A percentile compares a stretch with the other conserved stretches of the same genome.
Evolutionary conservation across 1,284 basidiomycete genomes (phyloP).

Genomic region (Austropuccinia psidii): DNA sequence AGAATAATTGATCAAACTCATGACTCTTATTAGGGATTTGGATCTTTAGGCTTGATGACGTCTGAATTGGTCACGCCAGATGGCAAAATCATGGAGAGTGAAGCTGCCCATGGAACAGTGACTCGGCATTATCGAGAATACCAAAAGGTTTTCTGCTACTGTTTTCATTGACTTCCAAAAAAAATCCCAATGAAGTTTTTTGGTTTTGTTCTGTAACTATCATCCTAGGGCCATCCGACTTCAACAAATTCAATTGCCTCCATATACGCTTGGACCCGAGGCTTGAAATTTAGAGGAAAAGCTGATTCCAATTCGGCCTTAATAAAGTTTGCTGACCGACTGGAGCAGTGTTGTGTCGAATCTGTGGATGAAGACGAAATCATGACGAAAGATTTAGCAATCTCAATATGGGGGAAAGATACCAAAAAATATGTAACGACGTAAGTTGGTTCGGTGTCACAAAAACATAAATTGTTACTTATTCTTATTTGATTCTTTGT

Average conservation of each 20-base stretch:
- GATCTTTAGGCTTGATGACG: constrained; percentile 78
- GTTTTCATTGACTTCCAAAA: background rate
- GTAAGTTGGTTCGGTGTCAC: background rate
- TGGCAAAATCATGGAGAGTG: constrained; percentile 79
- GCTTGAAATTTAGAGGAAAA: constrained; percentile 79
- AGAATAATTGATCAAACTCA: background rate
- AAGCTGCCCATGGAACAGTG: constrained; percentile 59
- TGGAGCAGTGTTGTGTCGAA: constrained; percentile 84
- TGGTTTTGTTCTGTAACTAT: background rate
- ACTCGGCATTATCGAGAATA: constrained; percentile 95
- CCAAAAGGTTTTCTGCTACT: constrained; percentile 61
- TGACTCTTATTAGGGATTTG: constrained; percentile 14
- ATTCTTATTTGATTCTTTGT: background rate
- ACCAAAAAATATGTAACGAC: constrained; percentile 24
- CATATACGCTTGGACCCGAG: constrained; percentile 98
- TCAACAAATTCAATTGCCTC: constrained; percentile 38
- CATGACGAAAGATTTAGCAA: constrained; percentile 85
- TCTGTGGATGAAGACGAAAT: constrained; percentile 79
- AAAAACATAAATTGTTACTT: background rate
- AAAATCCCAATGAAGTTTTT: background rate
- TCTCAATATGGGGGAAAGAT: constrained; percentile 82
- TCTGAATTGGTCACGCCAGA: constrained; percentile 93
- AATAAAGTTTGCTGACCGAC: constrained; percentile 64
- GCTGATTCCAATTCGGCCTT: constrained; percentile 76
- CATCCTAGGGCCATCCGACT: constrained; percentile 38